Evolutionary conservation across 805 yeast genomes (phyloP), one percentile per base, ranked within the genome.

Genomic region (Starmerella tilneyi): DNA sequence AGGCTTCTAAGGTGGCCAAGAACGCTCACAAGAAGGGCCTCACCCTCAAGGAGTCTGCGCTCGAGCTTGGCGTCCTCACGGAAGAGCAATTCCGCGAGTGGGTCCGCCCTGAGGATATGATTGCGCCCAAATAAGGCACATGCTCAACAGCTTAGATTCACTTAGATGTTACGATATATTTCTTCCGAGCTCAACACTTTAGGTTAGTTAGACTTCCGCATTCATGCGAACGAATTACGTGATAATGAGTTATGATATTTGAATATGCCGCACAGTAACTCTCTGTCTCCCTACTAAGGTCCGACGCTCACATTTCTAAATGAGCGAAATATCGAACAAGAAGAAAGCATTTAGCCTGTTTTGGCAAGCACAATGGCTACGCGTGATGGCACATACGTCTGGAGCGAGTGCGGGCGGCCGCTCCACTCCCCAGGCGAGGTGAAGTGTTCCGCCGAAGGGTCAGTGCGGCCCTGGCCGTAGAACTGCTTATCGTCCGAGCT

Each of bases 61-160:
- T 92, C 58, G 94, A 92, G 70, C 78, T 92, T 59, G 85, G 84
- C 50, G 89, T 80, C 43, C 74, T 92, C 62, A 73, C 79, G 48
- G 78, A 76, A 55, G 81, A 78, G 64, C 95, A 92, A 70, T 92
- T 92, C 59, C 94, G 88, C 65, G 74, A 85, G 68, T 89, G 94
- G 94, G 98, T 92, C 57, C 79, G 84, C 66, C 98, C 98, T 55
- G 97, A 92, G 73, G 76, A 83, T 63, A 92, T 92, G 98, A 79
- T 92, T 69, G 95, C 96, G 52, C 97, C 98, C 60, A 52, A 76
- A 41, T 53, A 53, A 32, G n/a, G 17, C 30, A 26, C 11, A n/a
- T 21, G 28, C 17, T 15, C 39, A 5, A 3, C 17, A n/a, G 9
- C 9, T 8, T 36, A 15, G 7, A 21, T 11, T 26, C 5, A n/a